These are phyloP conservation scores for Phylloporus sp. DNA, from an alignment of 768 basidiomycete genomes.

Conservation along the genomic window DNA sequence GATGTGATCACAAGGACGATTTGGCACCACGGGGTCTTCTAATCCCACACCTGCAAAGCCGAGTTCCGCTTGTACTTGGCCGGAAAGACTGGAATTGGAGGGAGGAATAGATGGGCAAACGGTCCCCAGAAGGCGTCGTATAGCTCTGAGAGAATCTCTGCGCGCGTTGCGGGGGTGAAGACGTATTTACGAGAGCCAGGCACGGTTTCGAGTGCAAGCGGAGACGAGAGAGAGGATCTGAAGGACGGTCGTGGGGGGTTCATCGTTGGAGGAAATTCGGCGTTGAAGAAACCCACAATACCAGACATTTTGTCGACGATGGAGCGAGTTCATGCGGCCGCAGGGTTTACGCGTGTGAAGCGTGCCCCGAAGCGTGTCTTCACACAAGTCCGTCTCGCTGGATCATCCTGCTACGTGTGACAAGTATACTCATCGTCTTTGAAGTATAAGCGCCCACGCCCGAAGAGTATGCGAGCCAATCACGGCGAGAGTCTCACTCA, in stretches of 20 bases:
- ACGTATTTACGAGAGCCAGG: constrained; percentile 72
- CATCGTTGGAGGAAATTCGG: too few relatives aligned
- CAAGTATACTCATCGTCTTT: background rate
- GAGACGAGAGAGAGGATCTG: too few relatives aligned
- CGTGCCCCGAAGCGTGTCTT: too few relatives aligned
- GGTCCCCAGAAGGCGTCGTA: constrained; percentile 81
- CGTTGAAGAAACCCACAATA: too few relatives aligned
- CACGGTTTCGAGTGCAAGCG: constrained; percentile 74
- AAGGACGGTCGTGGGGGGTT: too few relatives aligned
- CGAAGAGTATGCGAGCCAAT: constrained; percentile 79
- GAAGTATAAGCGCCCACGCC: constrained; percentile 83
- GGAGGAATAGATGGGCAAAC: constrained; percentile 68
- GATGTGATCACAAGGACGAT: constrained; percentile 75
- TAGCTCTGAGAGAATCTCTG: constrained; percentile 73
- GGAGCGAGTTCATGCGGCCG: too few relatives aligned
- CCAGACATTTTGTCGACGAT: too few relatives aligned
- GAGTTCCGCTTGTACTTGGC: constrained; percentile 61
- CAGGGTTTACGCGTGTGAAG: too few relatives aligned
- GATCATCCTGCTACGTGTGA: too few relatives aligned
- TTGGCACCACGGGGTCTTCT: constrained; percentile 58
- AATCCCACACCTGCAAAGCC: constrained; percentile 56
- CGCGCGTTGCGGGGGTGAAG: constrained; percentile 67
- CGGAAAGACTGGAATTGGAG: constrained; percentile 60
- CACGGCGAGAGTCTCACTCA: constrained; percentile 69
- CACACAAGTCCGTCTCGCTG: too few relatives aligned